Evolutionary conservation across 306 rosid genomes (phyloP).

Genomic region (Trifolium fragiferum): DNA sequence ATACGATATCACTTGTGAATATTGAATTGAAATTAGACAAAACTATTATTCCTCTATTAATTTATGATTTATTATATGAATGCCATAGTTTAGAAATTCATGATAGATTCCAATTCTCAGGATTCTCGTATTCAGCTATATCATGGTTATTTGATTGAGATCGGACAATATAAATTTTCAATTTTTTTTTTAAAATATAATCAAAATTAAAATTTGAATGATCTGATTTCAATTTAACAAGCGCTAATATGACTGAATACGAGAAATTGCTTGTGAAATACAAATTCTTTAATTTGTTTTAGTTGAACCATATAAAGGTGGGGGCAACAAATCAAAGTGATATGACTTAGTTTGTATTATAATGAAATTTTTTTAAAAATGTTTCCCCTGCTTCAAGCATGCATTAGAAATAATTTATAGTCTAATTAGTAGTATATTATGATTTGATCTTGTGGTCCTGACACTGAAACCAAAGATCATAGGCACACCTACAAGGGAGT

Average conservation of each 20-base stretch:
- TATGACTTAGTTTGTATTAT: neutral
- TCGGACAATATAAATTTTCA: no score
- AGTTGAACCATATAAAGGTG: slow-evolving; percentile 8
- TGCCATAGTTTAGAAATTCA: no score
- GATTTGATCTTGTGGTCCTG: slow-evolving; percentile 42
- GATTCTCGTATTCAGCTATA: no score
- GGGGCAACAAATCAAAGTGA: slow-evolving; percentile 19
- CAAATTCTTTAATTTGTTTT: neutral
- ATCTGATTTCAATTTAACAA: no score
- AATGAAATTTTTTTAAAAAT: slow-evolving; percentile 7
- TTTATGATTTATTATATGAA: neutral
- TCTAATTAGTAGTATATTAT: neutral
- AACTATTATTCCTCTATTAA: neutral
- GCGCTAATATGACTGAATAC: no score
- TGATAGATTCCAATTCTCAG: no score
- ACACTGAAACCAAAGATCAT: slow-evolving; percentile 31
- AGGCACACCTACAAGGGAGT: slow-evolving; percentile 29
- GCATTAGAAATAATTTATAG: slow-evolving; percentile 31
- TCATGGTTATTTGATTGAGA: no score
- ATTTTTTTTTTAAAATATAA: no score
- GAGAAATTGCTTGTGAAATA: no score
- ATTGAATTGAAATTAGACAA: slow-evolving; percentile 25
- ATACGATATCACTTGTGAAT: neutral
- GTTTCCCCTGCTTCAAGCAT: neutral
- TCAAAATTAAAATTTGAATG: no score